Evolutionary conservation across 805 yeast species (phyloP).

Genomic region (Metschnikowia koreensis): DNA sequence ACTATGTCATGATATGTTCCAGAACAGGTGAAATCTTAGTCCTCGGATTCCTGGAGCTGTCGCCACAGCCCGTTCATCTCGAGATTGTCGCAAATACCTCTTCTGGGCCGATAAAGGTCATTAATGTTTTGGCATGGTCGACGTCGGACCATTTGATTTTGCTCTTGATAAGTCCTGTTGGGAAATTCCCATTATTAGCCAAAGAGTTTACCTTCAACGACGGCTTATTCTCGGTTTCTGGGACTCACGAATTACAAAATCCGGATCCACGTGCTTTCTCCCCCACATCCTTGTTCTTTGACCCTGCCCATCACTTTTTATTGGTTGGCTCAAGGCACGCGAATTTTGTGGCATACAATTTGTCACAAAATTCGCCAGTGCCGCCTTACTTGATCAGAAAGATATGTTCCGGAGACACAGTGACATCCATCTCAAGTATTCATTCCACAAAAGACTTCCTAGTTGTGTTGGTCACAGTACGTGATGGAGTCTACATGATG

Average conservation of each 20-base stretch:
- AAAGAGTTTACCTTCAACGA: conserved; percentile 29
- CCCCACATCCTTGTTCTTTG: conserved; percentile 50
- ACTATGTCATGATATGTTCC: conserved; percentile 26
- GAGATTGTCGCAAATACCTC: not conserved
- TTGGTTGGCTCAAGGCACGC: conserved; percentile 74
- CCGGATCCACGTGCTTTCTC: conserved; percentile 11
- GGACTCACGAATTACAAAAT: conserved; percentile 25
- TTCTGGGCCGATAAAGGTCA: conserved; percentile 40
- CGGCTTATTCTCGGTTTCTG: conserved; percentile 18
- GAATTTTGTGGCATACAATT: conserved; percentile 55
- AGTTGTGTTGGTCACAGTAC: conserved; percentile 49
- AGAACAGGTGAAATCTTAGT: conserved; percentile 43
- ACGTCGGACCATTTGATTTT: conserved; percentile 27
- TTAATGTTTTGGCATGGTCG: conserved; percentile 45
- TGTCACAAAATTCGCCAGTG: conserved; percentile 22
- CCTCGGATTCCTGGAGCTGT: conserved; percentile 33
- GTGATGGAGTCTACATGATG: conserved; percentile 65
- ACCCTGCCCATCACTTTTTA: conserved; percentile 37
- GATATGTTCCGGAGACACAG: conserved; percentile 64
- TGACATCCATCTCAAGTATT: conserved; percentile 51
- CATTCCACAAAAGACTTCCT: conserved; percentile 20
- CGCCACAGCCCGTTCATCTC: not conserved
- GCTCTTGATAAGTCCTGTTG: conserved; percentile 67
- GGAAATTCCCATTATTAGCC: conserved; percentile 50
- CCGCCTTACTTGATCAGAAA: conserved; percentile 29